Evolutionary conservation across 768 basidiomycete genomes (phyloP).

Genomic region (Asterophora lycoperdoides): DNA sequence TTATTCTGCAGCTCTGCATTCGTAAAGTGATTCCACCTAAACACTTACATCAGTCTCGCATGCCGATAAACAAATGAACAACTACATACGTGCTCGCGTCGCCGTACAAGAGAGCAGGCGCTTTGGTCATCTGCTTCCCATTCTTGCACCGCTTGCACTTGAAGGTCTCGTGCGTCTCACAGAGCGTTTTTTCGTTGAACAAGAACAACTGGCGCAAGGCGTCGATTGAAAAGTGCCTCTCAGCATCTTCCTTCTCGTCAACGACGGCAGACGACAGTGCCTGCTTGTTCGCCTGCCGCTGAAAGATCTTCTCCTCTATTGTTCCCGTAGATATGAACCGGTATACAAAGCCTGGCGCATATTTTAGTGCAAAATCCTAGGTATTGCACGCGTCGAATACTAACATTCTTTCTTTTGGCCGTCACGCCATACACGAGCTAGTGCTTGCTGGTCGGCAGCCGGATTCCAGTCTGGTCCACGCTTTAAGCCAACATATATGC

Average conservation of each 20-base stretch:
- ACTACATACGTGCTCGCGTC: conserved; percentile 91
- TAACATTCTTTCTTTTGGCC: conserved; percentile 99
- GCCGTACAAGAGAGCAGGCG: conserved; percentile 86
- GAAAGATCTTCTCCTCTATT: conserved; percentile 99
- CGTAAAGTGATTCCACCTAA: conserved; percentile 96
- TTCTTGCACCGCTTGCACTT: conserved; percentile 91
- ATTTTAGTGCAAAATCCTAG: background rate
- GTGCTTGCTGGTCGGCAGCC: conserved; percentile 95
- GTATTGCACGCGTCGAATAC: conserved; percentile 21
- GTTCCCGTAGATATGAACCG: conserved; percentile 97
- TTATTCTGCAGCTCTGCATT: conserved; percentile 84
- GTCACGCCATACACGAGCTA: conserved; percentile 98
- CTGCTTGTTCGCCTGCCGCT: conserved; percentile 94
- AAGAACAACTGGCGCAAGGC: conserved; percentile 86
- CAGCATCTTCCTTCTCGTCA: conserved; percentile 93
- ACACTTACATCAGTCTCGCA: background rate
- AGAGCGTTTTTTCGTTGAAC: conserved; percentile 81
- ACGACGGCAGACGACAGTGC: conserved; percentile 97
- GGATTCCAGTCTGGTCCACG: conserved; percentile 84
- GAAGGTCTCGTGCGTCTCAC: conserved; percentile 97
- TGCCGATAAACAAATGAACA: background rate
- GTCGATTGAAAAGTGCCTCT: conserved; percentile 92
- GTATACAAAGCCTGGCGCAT: conserved; percentile 82
- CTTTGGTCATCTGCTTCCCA: conserved; percentile 78
- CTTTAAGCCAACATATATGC: no score